Conservation (phyloP, 1,284 basidiomycete species). For the Ustilago trichophora region DNA sequence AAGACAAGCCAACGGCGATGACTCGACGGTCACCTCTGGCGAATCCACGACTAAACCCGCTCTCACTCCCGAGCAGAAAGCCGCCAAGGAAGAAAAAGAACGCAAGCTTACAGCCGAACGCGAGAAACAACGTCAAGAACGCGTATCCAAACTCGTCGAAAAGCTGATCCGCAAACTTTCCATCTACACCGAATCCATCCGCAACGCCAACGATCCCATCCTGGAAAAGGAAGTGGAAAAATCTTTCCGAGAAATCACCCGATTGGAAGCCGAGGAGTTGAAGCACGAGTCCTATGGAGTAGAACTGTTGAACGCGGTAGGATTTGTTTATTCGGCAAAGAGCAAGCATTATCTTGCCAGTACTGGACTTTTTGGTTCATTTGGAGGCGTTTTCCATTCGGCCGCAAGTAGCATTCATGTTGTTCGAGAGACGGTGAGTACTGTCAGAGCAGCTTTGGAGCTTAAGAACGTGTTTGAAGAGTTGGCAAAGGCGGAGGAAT, state of each 20-base stretch:
- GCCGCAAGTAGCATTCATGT: conserved; percentile 60
- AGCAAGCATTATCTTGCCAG: conserved; percentile 62
- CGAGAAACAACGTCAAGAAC: conserved; percentile 79
- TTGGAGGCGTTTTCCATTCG: conserved; percentile 56
- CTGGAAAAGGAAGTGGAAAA: conserved; percentile 70
- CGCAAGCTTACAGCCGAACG: conserved; percentile 76
- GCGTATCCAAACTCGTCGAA: conserved; percentile 82
- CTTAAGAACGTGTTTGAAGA: conserved; percentile 95
- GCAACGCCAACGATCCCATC: conserved; percentile 74
- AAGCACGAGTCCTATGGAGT: conserved; percentile 88
- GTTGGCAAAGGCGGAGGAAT: conserved; percentile 76
- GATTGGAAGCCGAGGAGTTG: conserved; percentile 65
- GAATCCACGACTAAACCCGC: conserved; percentile 66
- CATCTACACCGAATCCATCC: conserved; percentile 90
- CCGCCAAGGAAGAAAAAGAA: conserved; percentile 78
- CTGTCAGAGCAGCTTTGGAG: conserved; percentile 63
- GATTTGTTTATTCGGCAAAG: conserved; percentile 79
- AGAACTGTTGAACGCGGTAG: conserved; percentile 89
- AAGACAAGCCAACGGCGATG: conserved; percentile 49
- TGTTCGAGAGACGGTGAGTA: conserved; percentile 61
- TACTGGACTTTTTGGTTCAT: conserved; percentile 52
- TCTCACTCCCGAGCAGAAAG: conserved; percentile 82
- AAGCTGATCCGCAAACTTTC: conserved; percentile 86
- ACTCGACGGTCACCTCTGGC: not conserved
- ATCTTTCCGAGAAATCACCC: conserved; percentile 60